Evolutionary conservation across 768 basidiomycete species (phyloP).

Genomic region (Auriscalpium orientale): DNA sequence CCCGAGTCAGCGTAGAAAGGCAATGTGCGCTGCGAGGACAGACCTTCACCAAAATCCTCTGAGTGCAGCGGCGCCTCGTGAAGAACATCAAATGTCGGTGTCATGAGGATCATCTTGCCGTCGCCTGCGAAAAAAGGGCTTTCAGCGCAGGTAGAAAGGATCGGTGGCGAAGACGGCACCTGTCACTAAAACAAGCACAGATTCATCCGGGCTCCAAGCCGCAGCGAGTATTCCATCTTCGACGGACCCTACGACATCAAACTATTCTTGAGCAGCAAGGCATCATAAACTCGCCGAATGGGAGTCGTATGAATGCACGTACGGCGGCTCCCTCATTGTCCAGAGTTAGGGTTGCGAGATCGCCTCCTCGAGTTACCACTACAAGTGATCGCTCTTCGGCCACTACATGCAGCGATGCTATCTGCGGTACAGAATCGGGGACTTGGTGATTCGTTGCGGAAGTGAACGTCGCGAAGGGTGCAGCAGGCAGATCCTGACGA

Average conservation of each 20-base stretch:
- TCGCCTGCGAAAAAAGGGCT: slow-evolving; percentile 37
- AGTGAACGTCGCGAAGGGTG: slow-evolving; percentile 8
- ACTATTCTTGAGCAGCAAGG: slow-evolving; percentile 27
- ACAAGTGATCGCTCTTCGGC: slow-evolving; percentile 59
- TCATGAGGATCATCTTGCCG: slow-evolving; percentile 82
- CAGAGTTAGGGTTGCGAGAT: slow-evolving; percentile 65
- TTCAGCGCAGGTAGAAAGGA: neutral
- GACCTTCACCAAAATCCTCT: slow-evolving; percentile 81
- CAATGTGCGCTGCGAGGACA: neutral
- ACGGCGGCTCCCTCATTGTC: slow-evolving; percentile 42
- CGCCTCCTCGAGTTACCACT: slow-evolving; percentile 68
- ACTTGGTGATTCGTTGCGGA: slow-evolving; percentile 5
- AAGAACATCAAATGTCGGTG: slow-evolving; percentile 79
- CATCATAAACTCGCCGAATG: neutral
- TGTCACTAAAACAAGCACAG: slow-evolving; percentile 74
- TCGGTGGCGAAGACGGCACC: slow-evolving; percentile 33
- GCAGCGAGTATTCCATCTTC: slow-evolving; percentile 80
- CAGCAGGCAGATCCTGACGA: slow-evolving; percentile 1
- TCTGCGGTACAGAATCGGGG: slow-evolving; percentile 21
- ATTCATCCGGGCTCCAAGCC: slow-evolving; percentile 89
- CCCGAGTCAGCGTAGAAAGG: neutral
- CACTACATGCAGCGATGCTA: slow-evolving; percentile 49
- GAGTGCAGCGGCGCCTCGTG: slow-evolving; percentile 70
- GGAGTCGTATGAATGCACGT: slow-evolving; percentile 14
- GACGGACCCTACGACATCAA: slow-evolving; percentile 80